These are phyloP conservation scores for slime mould (Dictyostelium discoideum) DNA, from an alignment of 78 protist genomes.

Conservation along the genomic window dicty_2.7 NC_007088.5:6142001-6142500, in stretches of 20 bases:
- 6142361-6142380: background rate
- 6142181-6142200: constrained; percentile 17
- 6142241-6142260: constrained; percentile 8
- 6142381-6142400: background rate
- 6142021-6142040: background rate
- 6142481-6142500: background rate
- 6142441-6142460: background rate
- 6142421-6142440: background rate
- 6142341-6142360: background rate
- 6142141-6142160: background rate
- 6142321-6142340: no score
- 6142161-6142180: background rate
- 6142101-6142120: constrained; percentile 22
- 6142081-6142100: constrained; percentile 20
- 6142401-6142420: background rate
- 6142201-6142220: background rate
- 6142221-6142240: background rate
- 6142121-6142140: background rate
- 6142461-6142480: background rate
- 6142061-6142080: background rate
- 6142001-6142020: constrained; percentile 35
- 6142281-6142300: constrained; percentile 2
- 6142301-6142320: background rate
- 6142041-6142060: background rate
- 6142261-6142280: background rate